phyloP scores from a whole-genome alignment of 495 filamentous ascomycete species.

The Neurospora sp. region DNA sequence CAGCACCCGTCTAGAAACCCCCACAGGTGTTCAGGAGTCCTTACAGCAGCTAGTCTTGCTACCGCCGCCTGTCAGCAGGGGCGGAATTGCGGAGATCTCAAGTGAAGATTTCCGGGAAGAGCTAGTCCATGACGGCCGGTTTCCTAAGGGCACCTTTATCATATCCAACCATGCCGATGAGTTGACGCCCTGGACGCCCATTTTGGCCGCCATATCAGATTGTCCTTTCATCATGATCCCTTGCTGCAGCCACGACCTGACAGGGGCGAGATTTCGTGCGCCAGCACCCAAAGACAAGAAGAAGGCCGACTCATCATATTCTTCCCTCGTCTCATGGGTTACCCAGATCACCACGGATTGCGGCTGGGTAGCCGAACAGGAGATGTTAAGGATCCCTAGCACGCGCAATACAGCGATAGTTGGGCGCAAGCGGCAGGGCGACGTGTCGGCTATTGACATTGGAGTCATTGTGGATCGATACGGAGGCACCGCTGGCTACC shows the following conservation, averaged over 20 bases:
- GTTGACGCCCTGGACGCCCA: constrained; percentile 88
- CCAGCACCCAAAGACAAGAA: constrained; percentile 45
- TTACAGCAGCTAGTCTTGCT: constrained; percentile 68
- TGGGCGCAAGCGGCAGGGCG: constrained; percentile 39
- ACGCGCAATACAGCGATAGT: constrained; percentile 77
- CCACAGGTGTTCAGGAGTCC: constrained; percentile 28
- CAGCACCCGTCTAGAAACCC: constrained; percentile 18
- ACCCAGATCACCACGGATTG: constrained; percentile 53
- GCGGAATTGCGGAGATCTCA: constrained; percentile 6
- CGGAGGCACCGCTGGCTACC: constrained; percentile 46
- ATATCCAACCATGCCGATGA: constrained; percentile 97
- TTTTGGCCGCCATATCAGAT: constrained; percentile 64
- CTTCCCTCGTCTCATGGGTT: constrained; percentile 63
- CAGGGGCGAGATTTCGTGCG: constrained; percentile 62
- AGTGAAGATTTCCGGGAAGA: constrained; percentile 19
- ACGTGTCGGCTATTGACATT: constrained; percentile 17
- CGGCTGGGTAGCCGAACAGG: constrained; percentile 68
- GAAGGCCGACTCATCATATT: constrained; percentile 53
- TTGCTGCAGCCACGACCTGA: constrained; percentile 85
- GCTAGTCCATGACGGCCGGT: constrained; percentile 57
- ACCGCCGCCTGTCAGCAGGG: constrained; percentile 40
- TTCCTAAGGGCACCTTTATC: constrained; percentile 72
- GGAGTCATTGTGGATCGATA: constrained; percentile 35
- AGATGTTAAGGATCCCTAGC: constrained; percentile 77
- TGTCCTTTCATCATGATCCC: constrained; percentile 85